These are phyloP conservation scores for Coemansia sp. DNA, from an alignment of 192 early-diverging fungal genomes.

Conservation along the genomic window DNA sequence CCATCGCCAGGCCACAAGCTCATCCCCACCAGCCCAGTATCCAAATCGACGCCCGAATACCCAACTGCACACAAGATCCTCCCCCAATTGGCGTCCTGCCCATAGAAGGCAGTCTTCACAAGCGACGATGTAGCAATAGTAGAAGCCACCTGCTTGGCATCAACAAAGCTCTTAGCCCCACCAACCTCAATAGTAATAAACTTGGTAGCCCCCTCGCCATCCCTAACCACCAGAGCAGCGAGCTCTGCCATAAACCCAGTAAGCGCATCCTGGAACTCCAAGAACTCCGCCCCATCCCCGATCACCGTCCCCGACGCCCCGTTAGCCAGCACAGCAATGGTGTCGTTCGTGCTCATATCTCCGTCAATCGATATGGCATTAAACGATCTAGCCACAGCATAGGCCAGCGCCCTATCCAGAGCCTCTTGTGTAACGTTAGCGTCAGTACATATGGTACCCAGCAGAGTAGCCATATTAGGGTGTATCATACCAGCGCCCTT, in stretches of 20 bases:
- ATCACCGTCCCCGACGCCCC: constrained; percentile 52
- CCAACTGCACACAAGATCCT: constrained; percentile 90
- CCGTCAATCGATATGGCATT: constrained; percentile 95
- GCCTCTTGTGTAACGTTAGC: constrained; percentile 60
- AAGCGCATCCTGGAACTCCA: constrained; percentile 68
- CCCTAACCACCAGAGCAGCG: constrained; percentile 85
- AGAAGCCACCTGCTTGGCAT: constrained; percentile 78
- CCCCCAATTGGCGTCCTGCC: constrained; percentile 98
- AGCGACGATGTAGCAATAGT: constrained; percentile 90
- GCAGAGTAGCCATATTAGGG: constrained; percentile 96
- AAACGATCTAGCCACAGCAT: constrained; percentile 89
- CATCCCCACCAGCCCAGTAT: constrained; percentile 73
- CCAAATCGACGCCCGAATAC: constrained; percentile 70
- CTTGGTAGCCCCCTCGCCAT: constrained; percentile 98
- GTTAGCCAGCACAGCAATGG: constrained; percentile 86
- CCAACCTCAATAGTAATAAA: constrained; percentile 88
- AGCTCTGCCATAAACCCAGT: constrained; percentile 83
- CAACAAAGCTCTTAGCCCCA: constrained; percentile 68
- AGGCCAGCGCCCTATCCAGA: constrained; percentile 68
- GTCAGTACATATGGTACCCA: constrained; percentile 88
- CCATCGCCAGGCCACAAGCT: constrained; percentile 69
- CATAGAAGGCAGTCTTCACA: constrained; percentile 95
- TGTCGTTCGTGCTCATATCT: constrained; percentile 97
- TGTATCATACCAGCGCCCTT: constrained; percentile 99
- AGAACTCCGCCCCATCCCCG: constrained; percentile 54